A percentile compares a stretch with the other conserved stretches of the same genome.
phyloP scores from a whole-genome alignment of 306 rosid species.

The Heteromeles arbutifolia region DNA sequence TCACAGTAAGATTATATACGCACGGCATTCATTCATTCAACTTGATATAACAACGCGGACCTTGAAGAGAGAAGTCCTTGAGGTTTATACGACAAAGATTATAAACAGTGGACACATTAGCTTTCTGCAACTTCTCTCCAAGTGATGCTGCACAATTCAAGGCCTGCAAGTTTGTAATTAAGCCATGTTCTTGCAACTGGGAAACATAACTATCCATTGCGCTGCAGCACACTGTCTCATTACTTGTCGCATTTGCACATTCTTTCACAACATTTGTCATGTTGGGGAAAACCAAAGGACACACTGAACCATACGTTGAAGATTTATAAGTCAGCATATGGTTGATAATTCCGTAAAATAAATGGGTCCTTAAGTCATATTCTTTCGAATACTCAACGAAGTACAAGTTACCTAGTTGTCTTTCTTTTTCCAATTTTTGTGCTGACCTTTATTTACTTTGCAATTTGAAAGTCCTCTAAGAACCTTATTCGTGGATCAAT shows the following conservation, averaged over 20 bases:
- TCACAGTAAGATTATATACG: not conserved
- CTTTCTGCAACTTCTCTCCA: constrained; percentile 51
- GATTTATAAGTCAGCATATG: constrained; percentile 22
- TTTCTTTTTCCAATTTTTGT: not conserved
- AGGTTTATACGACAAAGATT: constrained; percentile 53
- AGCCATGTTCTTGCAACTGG: constrained; percentile 55
- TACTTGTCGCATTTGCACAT: constrained; percentile 37
- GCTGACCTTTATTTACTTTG: constrained; percentile 57
- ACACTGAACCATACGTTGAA: constrained; percentile 36
- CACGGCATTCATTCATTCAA: not conserved
- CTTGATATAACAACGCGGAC: constrained; percentile 29
- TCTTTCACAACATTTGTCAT: constrained; percentile 36
- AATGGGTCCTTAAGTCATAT: not conserved
- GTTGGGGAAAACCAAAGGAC: constrained; percentile 54
- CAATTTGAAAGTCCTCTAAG: constrained; percentile 64
- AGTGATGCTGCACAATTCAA: constrained; percentile 61
- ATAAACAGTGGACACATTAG: constrained; percentile 44
- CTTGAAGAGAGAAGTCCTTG: constrained; percentile 74
- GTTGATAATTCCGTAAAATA: not conserved
- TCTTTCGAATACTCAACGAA: not conserved
- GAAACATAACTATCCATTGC: constrained; percentile 47
- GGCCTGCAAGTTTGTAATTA: constrained; percentile 70
- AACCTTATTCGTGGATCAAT: constrained; percentile 29
- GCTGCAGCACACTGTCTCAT: constrained; percentile 47
- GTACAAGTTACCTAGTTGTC: not conserved